Conservation (phyloP, 169 alveolate genomes). For the Cryptosporidium sp. region DNA sequence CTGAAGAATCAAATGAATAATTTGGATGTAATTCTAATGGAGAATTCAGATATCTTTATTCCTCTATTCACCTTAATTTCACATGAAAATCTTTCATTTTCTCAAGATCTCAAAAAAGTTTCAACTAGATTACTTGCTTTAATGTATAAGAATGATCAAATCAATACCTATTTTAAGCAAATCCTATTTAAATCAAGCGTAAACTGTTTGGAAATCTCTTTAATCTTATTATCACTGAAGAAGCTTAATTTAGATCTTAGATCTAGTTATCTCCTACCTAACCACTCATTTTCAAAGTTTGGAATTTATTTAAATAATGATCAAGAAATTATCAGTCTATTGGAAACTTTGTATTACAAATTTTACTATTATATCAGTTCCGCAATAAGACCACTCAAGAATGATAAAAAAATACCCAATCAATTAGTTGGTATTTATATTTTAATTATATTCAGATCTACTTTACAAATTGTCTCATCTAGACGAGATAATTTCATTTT, state of each 20-base stretch:
- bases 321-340: neutral
- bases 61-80: neutral
- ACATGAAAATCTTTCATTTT: neutral
- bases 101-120: neutral
- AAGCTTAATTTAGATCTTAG: conserved; percentile 3
- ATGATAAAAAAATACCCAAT: neutral
- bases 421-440: conserved; percentile 4
- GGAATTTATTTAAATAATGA: neutral
- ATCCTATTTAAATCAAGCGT: neutral
- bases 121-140: neutral
- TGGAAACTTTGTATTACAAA: conserved; percentile 13
- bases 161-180: neutral
- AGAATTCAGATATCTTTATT: neutral
- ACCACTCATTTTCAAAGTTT: neutral
- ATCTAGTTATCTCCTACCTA: neutral
- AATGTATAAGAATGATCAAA: neutral
- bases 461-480: neutral
- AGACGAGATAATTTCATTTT: neutral
- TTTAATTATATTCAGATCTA: neutral
- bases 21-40: neutral
- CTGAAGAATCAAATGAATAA: neutral
- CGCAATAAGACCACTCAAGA: neutral
- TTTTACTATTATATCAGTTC: conserved; percentile 1
- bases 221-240: neutral
- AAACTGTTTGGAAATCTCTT: conserved; percentile 5